Base-by-base conservation (phyloP, 2,329 filamentous ascomycete genomes). In the Monilinia fructicola region DNA sequence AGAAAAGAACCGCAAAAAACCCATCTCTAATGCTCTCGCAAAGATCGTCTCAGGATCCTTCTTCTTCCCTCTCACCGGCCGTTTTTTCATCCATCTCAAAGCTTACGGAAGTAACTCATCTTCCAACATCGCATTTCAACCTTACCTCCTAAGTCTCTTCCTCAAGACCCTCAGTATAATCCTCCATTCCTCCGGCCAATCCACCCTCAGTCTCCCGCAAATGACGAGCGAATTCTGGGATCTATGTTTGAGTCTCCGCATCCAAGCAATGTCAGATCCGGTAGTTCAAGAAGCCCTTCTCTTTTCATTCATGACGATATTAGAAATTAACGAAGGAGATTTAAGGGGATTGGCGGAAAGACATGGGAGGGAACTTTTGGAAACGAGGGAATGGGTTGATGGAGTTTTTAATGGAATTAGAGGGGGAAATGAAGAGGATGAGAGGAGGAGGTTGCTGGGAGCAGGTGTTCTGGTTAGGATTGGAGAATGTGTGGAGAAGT, bases 201-300 rank as follows among this genome's bases (percentile, higher is more conserved):
- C 89, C 64, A 93, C 91, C 0, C 81, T 93, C 0, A 83, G 86
- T 1, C 83, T 98, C 0, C 87, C 90, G 1, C 87, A 92, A 65
- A 88, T 97, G 82, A 97, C 93, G 1, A 82, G 87, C 12, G 92
- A 97, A 78, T 85, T 96, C 23, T 93, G 93, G 86, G 85, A 90
- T 55, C 79, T 99, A n/a, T 80, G 98, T 3, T 85, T 97, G 72
- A 81, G 84, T 2, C 81, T 97, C 2, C 84, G 90, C 9, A 86
- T 82, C 54, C 79, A 82, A 55, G 82, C 83, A 50, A 81, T 83
- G 38, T 85, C 84, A 1, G 90, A 95, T 69, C 78, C 89, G 1
- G 79, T 81, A 0, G 85, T 97, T 1, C 82, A 92, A 26, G 87
- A 90, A 58, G 90, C 92, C 0, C 82, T 96, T 66, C 80, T 98